Base-by-base conservation (phyloP, 192 early-diverging fungal genomes). In the Phlyctochytrium arcticum region DNA sequence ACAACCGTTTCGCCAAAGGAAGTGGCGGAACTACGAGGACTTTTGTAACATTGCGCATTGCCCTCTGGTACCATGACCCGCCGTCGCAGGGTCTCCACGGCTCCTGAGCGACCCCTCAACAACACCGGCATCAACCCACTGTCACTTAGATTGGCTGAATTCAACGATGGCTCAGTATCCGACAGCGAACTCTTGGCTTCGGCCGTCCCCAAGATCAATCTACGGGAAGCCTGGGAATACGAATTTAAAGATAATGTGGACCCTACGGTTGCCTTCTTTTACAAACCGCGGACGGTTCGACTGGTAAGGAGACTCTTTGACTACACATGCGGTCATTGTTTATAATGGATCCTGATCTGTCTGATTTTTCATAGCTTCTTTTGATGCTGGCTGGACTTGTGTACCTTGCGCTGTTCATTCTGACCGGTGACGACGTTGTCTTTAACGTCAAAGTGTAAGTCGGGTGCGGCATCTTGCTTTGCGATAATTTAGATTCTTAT, bases 381-480 rank as follows among this genome's bases (percentile, higher is more conserved):
- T 23, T 70, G 24, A 63, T 72, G 36, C 57, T 80, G 24, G 42
- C 54, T 21, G 69, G 67, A 15, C 44, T 80, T 12, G 70, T 80
- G 12, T 75, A 75, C 57, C 53, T 65, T 36, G 75, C 73, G 33
- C 34, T 79, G 8, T 80, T 71, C 48, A 64, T 68, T 15, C 21
- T 37, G 29, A 59, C 53, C 10, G 36, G 54, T 21, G 72, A 70
- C 55, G 69, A 75, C 54, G 62, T 64, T 33, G 75, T 75, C 9
- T 48, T 66, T 21, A 80, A 80, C 48, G 65, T 65, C 29, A 80
- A 80, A 74, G 48, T 77, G 72, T 72, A 48, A 51, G 62, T 69
- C n/a, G n/a, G n/a, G n/a, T n/a, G n/a, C n/a, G 30, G 24, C 21
- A 65, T 62, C 29, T 15, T 53, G n/a, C 49, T 24, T 68, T 34